Evolutionary conservation across 257 asterid genomes (phyloP), one percentile per base, ranked within the genome.

Genomic region (Penstemon barbatus): DNA sequence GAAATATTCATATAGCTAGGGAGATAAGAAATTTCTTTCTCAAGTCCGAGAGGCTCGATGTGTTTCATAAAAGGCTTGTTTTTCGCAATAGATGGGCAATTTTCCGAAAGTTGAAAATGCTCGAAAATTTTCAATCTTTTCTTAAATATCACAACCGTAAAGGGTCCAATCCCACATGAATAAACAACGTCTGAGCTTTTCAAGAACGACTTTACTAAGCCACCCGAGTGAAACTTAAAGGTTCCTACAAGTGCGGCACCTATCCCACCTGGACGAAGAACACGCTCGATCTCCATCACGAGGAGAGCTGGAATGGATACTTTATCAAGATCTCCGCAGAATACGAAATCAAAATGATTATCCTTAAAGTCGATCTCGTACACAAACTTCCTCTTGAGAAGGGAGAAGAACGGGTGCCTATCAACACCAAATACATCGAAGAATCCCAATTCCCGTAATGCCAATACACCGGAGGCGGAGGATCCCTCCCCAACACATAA

Each of bases 241-340:
- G 54, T 5, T 91, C 79, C 0, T 25, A 87, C 83, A 25, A 93
- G 91, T 83, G 87, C 63, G 36, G 87, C 89, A 7, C 99, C 99
- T 0, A 58, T 71, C 71, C 99, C 96, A 41, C 99, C 97, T 0
- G 96, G 91, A 19, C 84, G 82, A 5, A 93, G 71, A 18, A 93
- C 88, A 10, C 99, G 96, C 82, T 93, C 99, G 19, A 90, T 85
- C 82, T 93, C 99, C 43, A 68, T 77, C 57, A 89, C 85, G 4
- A 93, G 79, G 68, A 93, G 87, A 39, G 93, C 78, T 0, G 97
- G 97, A 13, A 89, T 78, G 0, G 95, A 82, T 6, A 83, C 89
- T 83, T 78, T 56, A 65, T 90, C 96, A 8, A 93, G 87, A 79
- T 86, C 89, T 57, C 84, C 80, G 0, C 89, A 79, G 84, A 84